Evolutionary conservation across 192 early-diverging fungal genomes (phyloP), one percentile per base, ranked within the genome.

Genomic region (Rhizoclosmatium globosum): DNA sequence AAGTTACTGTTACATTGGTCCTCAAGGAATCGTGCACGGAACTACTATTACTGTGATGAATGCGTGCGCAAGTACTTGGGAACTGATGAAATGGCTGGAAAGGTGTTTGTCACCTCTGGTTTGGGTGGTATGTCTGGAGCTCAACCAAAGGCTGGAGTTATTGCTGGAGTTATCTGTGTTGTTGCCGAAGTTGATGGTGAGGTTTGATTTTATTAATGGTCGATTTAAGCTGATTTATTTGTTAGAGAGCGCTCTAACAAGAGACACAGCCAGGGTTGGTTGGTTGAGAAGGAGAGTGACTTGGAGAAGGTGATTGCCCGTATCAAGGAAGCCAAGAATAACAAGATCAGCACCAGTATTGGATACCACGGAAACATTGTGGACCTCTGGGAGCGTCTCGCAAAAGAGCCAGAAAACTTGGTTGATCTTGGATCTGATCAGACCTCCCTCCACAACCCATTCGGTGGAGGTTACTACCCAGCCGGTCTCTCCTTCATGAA

Each of bases 301-400:
- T 43, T 78, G n/a, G 77, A 78, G 47, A 44, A 58, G 43, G 31
- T 78, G 31, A 44, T 78, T 45, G 77, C 47, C n/a, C 67, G 67
- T 15, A 71, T 78, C 68, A 78, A 78, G 77, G 56, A 71, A 9
- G 48, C 48, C 3, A 68, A 71, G 23, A 61, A 44, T 3, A 48
- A 38, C 53, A 70, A 69, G 42, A 39, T 71, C 23, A 21, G 46
- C 6, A 71, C 60, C 68, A 61, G 56, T 31, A 78, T 78, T 60
- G 77, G 77, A 11, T 78, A 78, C 77, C 77, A 78, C 68, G 77
- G 77, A 23, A 78, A 78, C 68, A 64, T 78, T 9, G 77, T 78
- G 41, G 77, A 78, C 47, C 39, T 78, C 3, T 78, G 77, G 77
- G 77, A 78, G 44, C 62, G 75, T 41, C 47, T 78, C 21, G 77